phyloP scores from a whole-genome alignment of 495 filamentous ascomycete genomes.

The Talaromyces ruber region DNA sequence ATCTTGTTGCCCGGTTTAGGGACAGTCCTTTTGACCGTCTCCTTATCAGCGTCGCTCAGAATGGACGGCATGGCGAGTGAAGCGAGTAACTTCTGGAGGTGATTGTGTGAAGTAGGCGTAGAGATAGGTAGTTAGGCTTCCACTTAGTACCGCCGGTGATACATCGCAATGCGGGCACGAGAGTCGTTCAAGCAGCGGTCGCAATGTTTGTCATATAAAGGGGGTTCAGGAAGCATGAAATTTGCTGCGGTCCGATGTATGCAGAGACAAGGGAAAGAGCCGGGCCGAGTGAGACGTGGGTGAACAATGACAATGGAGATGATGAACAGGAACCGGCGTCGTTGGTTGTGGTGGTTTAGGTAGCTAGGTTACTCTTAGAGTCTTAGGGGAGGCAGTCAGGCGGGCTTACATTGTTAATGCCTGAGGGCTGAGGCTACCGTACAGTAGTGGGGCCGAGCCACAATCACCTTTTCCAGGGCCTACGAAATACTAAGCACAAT shows the following conservation, averaged over 20 bases:
- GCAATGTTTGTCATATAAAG: not conserved
- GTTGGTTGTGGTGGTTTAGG: not conserved
- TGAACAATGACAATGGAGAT: not conserved
- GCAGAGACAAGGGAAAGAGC: not conserved
- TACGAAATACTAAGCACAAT: not conserved
- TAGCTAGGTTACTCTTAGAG: not conserved
- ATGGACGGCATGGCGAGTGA: constrained; percentile 69
- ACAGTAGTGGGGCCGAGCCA: not conserved
- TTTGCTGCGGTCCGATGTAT: not conserved
- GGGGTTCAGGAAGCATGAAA: not conserved
- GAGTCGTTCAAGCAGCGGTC: not conserved
- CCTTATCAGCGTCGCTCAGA: constrained; percentile 83
- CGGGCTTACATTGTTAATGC: not conserved
- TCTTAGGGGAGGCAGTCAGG: not conserved
- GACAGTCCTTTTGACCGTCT: constrained; percentile 83
- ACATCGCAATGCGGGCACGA: constrained; percentile 1
- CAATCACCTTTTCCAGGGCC: not conserved
- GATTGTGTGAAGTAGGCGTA: not conserved
- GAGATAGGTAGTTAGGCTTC: constrained; percentile 1
- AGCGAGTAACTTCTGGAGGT: not conserved
- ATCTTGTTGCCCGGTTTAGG: constrained; percentile 94
- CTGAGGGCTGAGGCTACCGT: not conserved
- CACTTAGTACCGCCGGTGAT: constrained; percentile 4
- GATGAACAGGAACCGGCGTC: not conserved
- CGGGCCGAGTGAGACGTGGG: not conserved